Evolutionary conservation across 345 rosid species (phyloP), one percentile per base, ranked within the genome.

Genomic region (Euphorbia pulcherrima): DNA sequence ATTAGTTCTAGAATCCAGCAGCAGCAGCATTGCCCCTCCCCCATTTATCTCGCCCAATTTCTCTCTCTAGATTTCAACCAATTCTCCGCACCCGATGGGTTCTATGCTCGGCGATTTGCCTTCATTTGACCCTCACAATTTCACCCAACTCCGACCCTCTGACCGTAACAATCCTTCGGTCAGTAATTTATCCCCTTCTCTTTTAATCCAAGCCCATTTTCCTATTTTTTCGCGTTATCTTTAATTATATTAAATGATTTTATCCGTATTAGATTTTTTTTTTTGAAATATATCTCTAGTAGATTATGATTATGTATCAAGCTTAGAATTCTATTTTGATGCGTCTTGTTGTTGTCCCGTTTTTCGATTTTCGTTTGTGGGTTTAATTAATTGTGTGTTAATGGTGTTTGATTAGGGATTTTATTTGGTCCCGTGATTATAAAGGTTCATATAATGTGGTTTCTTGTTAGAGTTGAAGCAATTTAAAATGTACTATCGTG

Each of bases 151-250:
- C 70, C 85, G 97, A 47, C 90, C 96, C 21, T 82, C 96, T 39
- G 94, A 85, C 82, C 92, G 94, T 63, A 85, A 90, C 41, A 84
- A 85, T 72, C 90, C 96, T 58, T 86, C 89, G 65, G 97, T 92
- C 63, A 71, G 88, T 76, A 57, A 20, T 30, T 68, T 55, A 37
- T 68, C 2, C 10, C 52, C 16, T 30, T 56, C 17, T 23, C 33
- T 28, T 5, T 26, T 26, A 2, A 26, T 60, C 63, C 39, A 11
- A 11, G 26, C 57, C 48, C 71, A 62, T 17, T 48, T 60, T 24
- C 13, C 27, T 35, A 9, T 55, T 48, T 8, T 30, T 30, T 14
- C 9, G 13, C 26, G 11, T 21, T 28, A 17, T 28, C 12, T 48
- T 16, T 10, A 23, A 6, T 26, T 40, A n/a, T 26, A 12, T 30